Base-by-base conservation (phyloP, 2,329 filamentous ascomycete genomes). In the Diplocarpon mali region DNA sequence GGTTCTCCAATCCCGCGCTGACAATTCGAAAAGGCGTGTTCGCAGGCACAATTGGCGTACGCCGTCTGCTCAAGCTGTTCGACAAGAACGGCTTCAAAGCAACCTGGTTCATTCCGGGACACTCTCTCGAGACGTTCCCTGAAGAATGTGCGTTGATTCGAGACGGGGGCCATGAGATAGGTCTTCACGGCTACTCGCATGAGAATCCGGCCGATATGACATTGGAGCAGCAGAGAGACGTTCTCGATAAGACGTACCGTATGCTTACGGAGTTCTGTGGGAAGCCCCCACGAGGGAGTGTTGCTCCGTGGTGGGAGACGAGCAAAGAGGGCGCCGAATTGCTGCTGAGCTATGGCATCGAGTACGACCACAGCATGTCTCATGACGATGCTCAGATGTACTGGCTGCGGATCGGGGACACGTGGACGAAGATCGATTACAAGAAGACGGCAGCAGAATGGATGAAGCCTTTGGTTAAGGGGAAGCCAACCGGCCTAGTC, bases 301-400 rank as follows among this genome's bases (percentile, higher is more conserved):
- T 87, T 0, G 83, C 82, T 0, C 84, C 84, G 0, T 88, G 76
- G 69, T 88, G 82, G 83, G 83, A 87, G 58, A 78, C 75, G 0
- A 79, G 73, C 47, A 71, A 75, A 51, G 82, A 85, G 57, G 80
- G 79, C 3, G 75, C 75, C 0, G 74, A 83, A 51, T 62, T 84
- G 13, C 65, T 83, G 54, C 67, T 83, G 13, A 70, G 69, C 50
- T 83, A 83, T 56, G 79, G 80, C 12, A 76, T 84, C 49, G 78
- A 82, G 53, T 84, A 84, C 55, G 80, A 84, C 54, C 79, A 83
- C 57, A 73, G 68, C 47, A 80, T 83, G 73, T 71, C 67, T 40
- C 77, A 82, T 57, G 68, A 83, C 40, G 80, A 83, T 59, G 78
- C 74, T 50, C 70, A 78, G 56, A 70, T 71, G 55, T 83, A 83